Percentiles rank a stretch among this genome's conserved stretches.
phyloP scores from a whole-genome alignment of 2,329 filamentous ascomycete species.

The Xylariaceae sp. region DNA sequence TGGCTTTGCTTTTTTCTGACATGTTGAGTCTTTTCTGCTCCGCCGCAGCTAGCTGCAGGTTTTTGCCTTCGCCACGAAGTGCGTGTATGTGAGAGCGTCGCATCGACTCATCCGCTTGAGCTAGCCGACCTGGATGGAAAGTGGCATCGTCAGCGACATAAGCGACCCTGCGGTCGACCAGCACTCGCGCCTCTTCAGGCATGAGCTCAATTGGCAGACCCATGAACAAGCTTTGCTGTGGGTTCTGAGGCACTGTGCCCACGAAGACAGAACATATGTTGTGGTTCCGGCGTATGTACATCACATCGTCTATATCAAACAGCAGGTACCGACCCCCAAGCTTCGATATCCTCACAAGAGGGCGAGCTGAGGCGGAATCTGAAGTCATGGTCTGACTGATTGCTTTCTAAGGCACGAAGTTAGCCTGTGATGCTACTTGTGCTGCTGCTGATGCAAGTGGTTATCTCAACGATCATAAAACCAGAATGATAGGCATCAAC shows the following conservation, averaged over 20 bases:
- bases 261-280: conserved; percentile 83
- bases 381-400: conserved; percentile 18
- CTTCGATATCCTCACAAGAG: conserved; percentile 71
- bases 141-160: conserved; percentile 77
- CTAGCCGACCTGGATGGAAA: conserved; percentile 65
- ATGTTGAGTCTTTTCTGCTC: conserved; percentile 18
- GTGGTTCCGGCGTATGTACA: conserved; percentile 73
- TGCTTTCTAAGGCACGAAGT: too few relatives aligned
- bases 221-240: conserved; percentile 92
- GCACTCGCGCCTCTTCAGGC: conserved; percentile 80
- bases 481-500: conserved; percentile 46
- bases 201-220: conserved; percentile 86
- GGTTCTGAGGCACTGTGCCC: conserved; percentile 85
- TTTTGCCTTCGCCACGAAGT: conserved; percentile 44
- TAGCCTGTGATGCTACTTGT: too few relatives aligned
- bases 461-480: conserved; percentile 41
- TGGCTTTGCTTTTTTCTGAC: conserved; percentile 8
- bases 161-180: conserved; percentile 74
- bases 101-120: conserved; percentile 54
- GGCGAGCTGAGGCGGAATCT: conserved; percentile 10
- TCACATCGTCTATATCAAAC: conserved; percentile 80
- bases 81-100: conserved; percentile 63
- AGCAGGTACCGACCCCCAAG: conserved; percentile 81
- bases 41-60: conserved; percentile 29
- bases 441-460: conserved; percentile 23